Evolutionary conservation across 192 early-diverging fungal genomes (phyloP), one percentile per base, ranked within the genome.

Genomic region (Glomus cerebriforme): DNA sequence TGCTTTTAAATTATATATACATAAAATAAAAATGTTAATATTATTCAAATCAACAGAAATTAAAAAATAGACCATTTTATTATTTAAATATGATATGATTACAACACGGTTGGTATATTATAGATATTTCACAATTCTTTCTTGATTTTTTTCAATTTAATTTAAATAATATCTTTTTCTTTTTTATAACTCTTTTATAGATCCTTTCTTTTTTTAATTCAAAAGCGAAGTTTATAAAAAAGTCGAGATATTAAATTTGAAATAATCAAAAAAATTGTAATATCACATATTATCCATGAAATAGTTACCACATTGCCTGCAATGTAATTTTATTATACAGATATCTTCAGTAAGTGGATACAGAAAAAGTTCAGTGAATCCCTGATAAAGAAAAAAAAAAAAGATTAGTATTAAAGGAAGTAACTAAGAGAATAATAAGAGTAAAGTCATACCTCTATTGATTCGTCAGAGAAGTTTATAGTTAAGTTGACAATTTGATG

Each of bases 231-330:
- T n/a, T n/a, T n/a, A n/a, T n/a, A n/a, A n/a, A n/a, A n/a, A n/a
- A n/a, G n/a, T n/a, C n/a, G n/a, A n/a, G n/a, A n/a, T n/a, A n/a
- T n/a, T n/a, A 17, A 17, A 24, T 24, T 39, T 69, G 19, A 26
- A 39, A 31, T 39, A 34, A 39, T 39, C 15, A 37, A 39, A 7
- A 37, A n/a, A n/a, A n/a, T 7, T 43, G 37, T 17, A 7, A 37
- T 43, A 27, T 39, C 22, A 69, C 4, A 43, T 43, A 24, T 43
- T 12, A 49, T 43, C 39, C 39, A 43, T 43, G 39, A 29, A 29
- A 24, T 47, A 43, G n/a, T 12, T 71, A 71, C 69, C 22, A 29
- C 69, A 71, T 71, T 71, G 69, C n/a, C 69, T 37, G n/a, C 37
- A 47, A 71, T 71, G 35, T 27, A 71, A 47, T 71, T 34, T 71